These are phyloP conservation scores for Rhizopogon vesiculosus DNA, from an alignment of 768 basidiomycete species.

Conservation along the genomic window DNA sequence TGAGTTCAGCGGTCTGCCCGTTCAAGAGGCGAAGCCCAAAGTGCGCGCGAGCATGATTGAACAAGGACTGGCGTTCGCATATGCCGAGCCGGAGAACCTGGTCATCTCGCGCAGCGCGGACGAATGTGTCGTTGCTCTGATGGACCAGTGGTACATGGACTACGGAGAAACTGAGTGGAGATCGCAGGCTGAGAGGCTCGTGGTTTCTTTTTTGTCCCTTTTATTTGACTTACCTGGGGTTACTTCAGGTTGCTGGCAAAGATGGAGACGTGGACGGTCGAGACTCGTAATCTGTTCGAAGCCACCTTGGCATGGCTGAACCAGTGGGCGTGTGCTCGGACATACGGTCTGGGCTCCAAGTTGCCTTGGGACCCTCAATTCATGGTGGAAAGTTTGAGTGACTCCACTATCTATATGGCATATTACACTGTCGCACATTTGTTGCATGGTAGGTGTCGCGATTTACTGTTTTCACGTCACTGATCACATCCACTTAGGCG, in stretches of 20 bases:
- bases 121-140: slow-evolving; percentile 95
- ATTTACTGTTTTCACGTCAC: not conserved
- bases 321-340: slow-evolving; percentile 98
- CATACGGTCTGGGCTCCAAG: slow-evolving; percentile 92
- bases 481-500: slow-evolving; percentile 34
- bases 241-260: slow-evolving; percentile 59
- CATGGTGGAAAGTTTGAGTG: slow-evolving; percentile 93
- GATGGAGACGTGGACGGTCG: slow-evolving; percentile 90
- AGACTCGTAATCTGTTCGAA: slow-evolving; percentile 91
- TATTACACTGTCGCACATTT: slow-evolving; percentile 95
- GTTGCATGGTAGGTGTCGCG: slow-evolving; percentile 66
- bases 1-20: slow-evolving; percentile 82
- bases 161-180: slow-evolving; percentile 94
- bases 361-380: slow-evolving; percentile 97
- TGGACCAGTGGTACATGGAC: slow-evolving; percentile 99
- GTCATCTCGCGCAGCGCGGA: slow-evolving; percentile 90
- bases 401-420: slow-evolving; percentile 98
- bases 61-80: slow-evolving; percentile 74
- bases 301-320: slow-evolving; percentile 92
- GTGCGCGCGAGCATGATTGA: slow-evolving; percentile 83
- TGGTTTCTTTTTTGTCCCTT: slow-evolving; percentile 9
- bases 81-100: slow-evolving; percentile 92
- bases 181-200: slow-evolving; percentile 75
- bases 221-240: not conserved
- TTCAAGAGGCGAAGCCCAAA: slow-evolving; percentile 89